These are phyloP conservation scores for Isoetes taiwanensis DNA, from an alignment of 75 land plant species.

Conservation along the genomic window DNA sequence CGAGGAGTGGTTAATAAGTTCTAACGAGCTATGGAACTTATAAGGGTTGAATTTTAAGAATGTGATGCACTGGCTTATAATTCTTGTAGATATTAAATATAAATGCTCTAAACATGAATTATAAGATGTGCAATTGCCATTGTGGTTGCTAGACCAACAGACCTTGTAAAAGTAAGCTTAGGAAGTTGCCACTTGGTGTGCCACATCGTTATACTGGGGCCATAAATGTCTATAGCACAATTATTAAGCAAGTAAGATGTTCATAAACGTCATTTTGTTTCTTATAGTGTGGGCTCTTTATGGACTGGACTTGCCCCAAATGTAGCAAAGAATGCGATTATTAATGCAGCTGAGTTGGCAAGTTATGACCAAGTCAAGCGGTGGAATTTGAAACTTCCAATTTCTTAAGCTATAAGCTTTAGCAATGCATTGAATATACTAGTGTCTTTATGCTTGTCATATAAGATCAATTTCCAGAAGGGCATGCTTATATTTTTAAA, in stretches of 20 bases:
- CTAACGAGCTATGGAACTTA: background rate
- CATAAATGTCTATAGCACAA: constrained; percentile 87
- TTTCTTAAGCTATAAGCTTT: background rate
- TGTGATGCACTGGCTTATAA: background rate
- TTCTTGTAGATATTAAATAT: too few relatives aligned
- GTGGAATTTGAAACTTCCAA: constrained; percentile 14
- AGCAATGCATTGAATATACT: background rate
- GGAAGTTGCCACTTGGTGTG: constrained; percentile 83
- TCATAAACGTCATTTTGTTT: background rate
- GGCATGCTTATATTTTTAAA: background rate
- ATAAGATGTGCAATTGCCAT: constrained; percentile 70
- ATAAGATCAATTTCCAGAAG: background rate
- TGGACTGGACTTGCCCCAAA: constrained; percentile 99
- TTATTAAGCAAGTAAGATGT: constrained; percentile 56
- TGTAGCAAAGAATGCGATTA: constrained; percentile 90
- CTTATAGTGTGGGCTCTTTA: constrained; percentile 41
- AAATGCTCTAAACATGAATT: too few relatives aligned
- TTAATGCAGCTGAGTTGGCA: constrained; percentile 99
- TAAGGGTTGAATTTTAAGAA: background rate
- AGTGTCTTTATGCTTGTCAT: too few relatives aligned
- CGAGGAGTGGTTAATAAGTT: too few relatives aligned
- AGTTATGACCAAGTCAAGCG: constrained; percentile 99
- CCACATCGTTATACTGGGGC: constrained; percentile 96
- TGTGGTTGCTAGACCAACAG: constrained; percentile 91
- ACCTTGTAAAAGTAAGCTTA: constrained; percentile 95